Base-by-base conservation (phyloP, 2,329 filamentous ascomycete species). In the Penicillium occitanis region DNA sequence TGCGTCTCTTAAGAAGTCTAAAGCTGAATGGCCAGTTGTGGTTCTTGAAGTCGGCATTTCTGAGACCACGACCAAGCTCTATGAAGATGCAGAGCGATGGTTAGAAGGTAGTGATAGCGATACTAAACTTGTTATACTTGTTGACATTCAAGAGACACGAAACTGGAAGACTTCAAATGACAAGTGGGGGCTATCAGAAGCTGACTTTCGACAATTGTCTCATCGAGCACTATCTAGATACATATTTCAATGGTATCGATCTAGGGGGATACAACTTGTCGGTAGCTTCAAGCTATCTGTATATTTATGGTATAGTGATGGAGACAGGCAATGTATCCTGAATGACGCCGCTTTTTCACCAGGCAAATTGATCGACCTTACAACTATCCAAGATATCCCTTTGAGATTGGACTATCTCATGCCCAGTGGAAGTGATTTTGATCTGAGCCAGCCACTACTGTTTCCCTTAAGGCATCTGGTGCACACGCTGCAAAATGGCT, bases 101-200 rank as follows among this genome's bases (percentile, higher is more conserved):
- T 48, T 61, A 25, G 4, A 61, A 61, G 59, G 42, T 11, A 61
- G 42, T 11, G 5, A 35, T 50, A 6, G 4, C 8, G 1, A 61
- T 8, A 67, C 58, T 11, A 37, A 63, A 3, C 69, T 74, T 46
- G 8, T 46, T 3, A 46, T 22, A 46, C 42, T 46, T 10, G 3
- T 46, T 7, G 3, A 46, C 5, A 2, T 46, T 22, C 7, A 22
- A 11, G 44, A 46, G 44, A 46, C 8, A 22, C 6, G 0, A 7
- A 46, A n/a, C 5, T 7, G 8, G 44, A 11, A 46, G 8, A 22
- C n/a, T 46, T 22, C 8, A 11, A 22, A 22, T 13, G 3, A 46
- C 10, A 46, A 11, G 1, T 46, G 3, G n/a, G n/a, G 8, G 8
- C n/a, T 46, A 46, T 46, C 8, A 19, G 3, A 22, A 46, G n/a